Conservation (phyloP, 179 eudicot species). For the Beta corolliflora region DNA sequence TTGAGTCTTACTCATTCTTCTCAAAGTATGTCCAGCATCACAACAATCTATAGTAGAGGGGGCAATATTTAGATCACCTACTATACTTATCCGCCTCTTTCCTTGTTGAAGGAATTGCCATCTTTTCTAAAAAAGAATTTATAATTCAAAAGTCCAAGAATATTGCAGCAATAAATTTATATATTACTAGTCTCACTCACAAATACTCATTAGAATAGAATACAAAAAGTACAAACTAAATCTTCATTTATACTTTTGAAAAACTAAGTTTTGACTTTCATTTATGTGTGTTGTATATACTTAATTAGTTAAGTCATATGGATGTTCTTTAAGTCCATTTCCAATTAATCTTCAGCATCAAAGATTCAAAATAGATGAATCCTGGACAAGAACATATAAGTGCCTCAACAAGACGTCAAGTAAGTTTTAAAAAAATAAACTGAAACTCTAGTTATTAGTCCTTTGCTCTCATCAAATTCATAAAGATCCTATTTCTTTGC, state of each 20-base stretch:
- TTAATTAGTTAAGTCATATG: background rate
- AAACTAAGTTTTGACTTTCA: no score
- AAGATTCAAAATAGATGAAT: background rate
- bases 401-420: background rate
- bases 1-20: slow-evolving; percentile 69
- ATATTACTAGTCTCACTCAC: background rate
- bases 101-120: slow-evolving; percentile 71
- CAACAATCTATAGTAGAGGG: slow-evolving; percentile 88
- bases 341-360: background rate
- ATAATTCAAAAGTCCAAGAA: slow-evolving; percentile 15
- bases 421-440: background rate
- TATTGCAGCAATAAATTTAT: background rate
- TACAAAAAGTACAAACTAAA: no score
- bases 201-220: no score
- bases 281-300: no score
- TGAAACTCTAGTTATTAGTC: background rate
- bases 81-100: slow-evolving; percentile 72
- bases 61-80: slow-evolving; percentile 93
- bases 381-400: background rate
- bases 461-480: background rate
- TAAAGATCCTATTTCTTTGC: background rate
- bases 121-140: slow-evolving; percentile 73
- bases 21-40: slow-evolving; percentile 86
- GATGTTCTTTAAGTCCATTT: background rate
- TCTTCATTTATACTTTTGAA: no score